Percentiles rank a stretch among this genome's conserved stretches.
Conservation (phyloP, 257 asterid genomes). For the Prunella vulgaris region DNA sequence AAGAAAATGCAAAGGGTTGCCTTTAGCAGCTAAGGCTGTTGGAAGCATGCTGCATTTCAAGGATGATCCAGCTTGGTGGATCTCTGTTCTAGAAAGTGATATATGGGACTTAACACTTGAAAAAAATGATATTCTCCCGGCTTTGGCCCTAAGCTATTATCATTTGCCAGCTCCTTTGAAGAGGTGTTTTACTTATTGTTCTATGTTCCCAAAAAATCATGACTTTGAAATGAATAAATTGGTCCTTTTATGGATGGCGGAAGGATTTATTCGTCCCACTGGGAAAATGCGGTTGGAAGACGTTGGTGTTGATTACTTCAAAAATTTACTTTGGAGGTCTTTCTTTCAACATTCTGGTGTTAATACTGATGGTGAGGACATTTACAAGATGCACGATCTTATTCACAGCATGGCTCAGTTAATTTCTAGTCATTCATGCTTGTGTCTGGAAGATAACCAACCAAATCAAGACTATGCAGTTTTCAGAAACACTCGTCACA, state of each 20-base stretch:
- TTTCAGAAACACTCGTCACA: conserved; percentile 23
- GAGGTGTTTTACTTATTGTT: conserved; percentile 40
- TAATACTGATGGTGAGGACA: not conserved
- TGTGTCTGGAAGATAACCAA: not conserved
- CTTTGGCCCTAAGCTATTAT: conserved; percentile 34
- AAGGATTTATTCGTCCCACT: conserved; percentile 32
- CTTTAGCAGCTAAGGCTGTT: conserved; percentile 34
- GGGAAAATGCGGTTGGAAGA: conserved; percentile 30
- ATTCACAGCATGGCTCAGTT: conserved; percentile 31
- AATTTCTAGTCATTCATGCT: conserved; percentile 23
- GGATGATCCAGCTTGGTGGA: conserved; percentile 26
- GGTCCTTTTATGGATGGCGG: conserved; percentile 34
- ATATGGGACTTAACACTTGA: conserved; percentile 33
- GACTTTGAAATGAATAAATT: conserved; percentile 25
- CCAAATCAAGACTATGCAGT: not conserved
- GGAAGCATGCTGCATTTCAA: conserved; percentile 31
- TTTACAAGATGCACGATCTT: conserved; percentile 40
- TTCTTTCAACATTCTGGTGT: conserved; percentile 25
- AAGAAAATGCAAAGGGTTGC: conserved; percentile 33
- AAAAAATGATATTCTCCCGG: conserved; percentile 23
- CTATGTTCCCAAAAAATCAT: conserved; percentile 30
- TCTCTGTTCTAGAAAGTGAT: conserved; percentile 23
- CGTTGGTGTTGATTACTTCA: conserved; percentile 31
- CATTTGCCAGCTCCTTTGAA: conserved; percentile 31
- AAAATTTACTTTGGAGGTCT: conserved; percentile 28